phyloP scores from a whole-genome alignment of 257 asterid genomes.

The Plantago major region DNA sequence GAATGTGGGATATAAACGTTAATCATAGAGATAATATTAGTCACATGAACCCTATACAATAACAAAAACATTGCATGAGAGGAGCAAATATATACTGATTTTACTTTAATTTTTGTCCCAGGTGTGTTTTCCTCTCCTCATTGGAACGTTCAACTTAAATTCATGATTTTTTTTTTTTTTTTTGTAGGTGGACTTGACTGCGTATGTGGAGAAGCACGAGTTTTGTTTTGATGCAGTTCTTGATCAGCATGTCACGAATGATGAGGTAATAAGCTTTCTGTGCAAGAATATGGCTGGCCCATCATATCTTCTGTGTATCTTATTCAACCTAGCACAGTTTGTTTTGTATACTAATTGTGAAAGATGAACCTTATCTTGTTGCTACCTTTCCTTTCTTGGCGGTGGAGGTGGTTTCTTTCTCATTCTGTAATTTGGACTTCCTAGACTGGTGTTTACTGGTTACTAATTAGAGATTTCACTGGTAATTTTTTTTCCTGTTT shows the following conservation, averaged over 20 bases:
- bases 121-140: neutral
- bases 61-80: too few relatives aligned
- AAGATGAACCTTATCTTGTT: constrained; percentile 14
- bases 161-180: too few relatives aligned
- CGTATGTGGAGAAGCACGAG: constrained; percentile 95
- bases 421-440: too few relatives aligned
- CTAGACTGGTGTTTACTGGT: too few relatives aligned
- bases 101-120: neutral
- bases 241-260: constrained; percentile 84
- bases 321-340: neutral
- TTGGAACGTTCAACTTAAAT: constrained; percentile 22
- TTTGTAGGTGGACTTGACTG: constrained; percentile 90
- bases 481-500: constrained; percentile 8
- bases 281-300: neutral
- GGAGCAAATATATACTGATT: too few relatives aligned
- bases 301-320: neutral
- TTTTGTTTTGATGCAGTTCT: constrained; percentile 97
- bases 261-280: constrained; percentile 58
- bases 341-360: constrained; percentile 3
- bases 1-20: too few relatives aligned
- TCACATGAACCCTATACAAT: too few relatives aligned
- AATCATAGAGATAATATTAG: too few relatives aligned
- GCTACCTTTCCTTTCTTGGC: neutral
- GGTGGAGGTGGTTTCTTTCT: neutral
- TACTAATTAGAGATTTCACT: neutral